These are phyloP conservation scores for Pseudogymnoascus sp. DNA, from an alignment of 2,329 filamentous ascomycete species.

Conservation along the genomic window DNA sequence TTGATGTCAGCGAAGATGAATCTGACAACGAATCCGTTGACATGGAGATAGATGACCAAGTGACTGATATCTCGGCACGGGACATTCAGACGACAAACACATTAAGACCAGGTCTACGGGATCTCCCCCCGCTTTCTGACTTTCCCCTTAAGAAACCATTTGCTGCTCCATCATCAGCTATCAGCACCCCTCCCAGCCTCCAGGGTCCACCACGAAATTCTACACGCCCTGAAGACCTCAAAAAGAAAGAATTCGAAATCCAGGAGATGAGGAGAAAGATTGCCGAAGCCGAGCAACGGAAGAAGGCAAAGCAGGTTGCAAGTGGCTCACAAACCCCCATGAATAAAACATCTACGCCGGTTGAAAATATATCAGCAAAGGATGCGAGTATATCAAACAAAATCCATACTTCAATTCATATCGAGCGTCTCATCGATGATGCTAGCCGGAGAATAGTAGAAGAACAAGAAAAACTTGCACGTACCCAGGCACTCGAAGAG, in stretches of 20 bases:
- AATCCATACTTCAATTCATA: constrained; percentile 21
- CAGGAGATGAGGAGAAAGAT: constrained; percentile 46
- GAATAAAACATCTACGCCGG: constrained; percentile 13
- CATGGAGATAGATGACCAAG: constrained; percentile 53
- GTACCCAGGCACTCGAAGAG: constrained; percentile 21
- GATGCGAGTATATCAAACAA: constrained; percentile 16
- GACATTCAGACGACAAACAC: constrained; percentile 29
- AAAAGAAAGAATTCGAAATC: constrained; percentile 49
- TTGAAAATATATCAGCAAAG: constrained; percentile 7
- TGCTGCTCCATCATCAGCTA: constrained; percentile 19
- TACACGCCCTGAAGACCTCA: constrained; percentile 33
- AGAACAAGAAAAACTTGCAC: constrained; percentile 22
- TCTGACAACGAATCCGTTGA: constrained; percentile 54
- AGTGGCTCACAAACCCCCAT: constrained; percentile 25
- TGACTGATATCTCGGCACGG: constrained; percentile 33
- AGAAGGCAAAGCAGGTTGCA: constrained; percentile 22
- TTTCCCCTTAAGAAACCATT: constrained; percentile 26
- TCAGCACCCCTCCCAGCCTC: constrained; percentile 20
- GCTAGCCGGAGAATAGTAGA: constrained; percentile 17
- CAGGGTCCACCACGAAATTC: constrained; percentile 16
- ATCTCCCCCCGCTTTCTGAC: constrained; percentile 39
- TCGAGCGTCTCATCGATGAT: constrained; percentile 21
- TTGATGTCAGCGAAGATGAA: constrained; percentile 71
- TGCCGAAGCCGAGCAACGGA: constrained; percentile 25
- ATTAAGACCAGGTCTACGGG: constrained; percentile 28